A percentile compares a stretch with the other conserved stretches of the same genome.
phyloP scores from a whole-genome alignment of 805 yeast genomes.

The Wickerhamiella sergipiensis region DNA sequence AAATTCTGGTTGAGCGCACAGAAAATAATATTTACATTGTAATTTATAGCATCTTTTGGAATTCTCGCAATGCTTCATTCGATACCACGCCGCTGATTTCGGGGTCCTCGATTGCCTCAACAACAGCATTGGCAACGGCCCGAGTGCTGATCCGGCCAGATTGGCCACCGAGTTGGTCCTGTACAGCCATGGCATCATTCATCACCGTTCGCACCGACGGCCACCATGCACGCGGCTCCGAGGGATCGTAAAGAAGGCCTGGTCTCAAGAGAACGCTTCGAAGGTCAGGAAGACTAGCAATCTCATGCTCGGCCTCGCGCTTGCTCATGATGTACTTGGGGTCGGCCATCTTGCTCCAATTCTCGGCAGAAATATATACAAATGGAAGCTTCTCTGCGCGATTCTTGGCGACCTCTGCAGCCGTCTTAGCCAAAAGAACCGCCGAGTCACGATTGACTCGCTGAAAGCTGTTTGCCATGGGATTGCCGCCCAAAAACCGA shows the following conservation, averaged over 20 bases:
- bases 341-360: slow-evolving; percentile 54
- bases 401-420: neutral
- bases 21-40: neutral
- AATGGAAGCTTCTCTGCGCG: slow-evolving; percentile 25
- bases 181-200: slow-evolving; percentile 32
- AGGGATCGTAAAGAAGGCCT: slow-evolving; percentile 65
- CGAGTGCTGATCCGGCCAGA: slow-evolving; percentile 37
- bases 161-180: slow-evolving; percentile 30
- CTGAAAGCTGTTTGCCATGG: slow-evolving; percentile 36
- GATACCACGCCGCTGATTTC: slow-evolving; percentile 43
- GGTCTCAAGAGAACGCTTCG: slow-evolving; percentile 63
- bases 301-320: slow-evolving; percentile 51
- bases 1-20: neutral
- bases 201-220: slow-evolving; percentile 29
- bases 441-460: slow-evolving; percentile 62
- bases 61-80: slow-evolving; percentile 31
- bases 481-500: slow-evolving; percentile 40
- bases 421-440: slow-evolving; percentile 43
- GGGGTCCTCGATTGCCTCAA: slow-evolving; percentile 40
- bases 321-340: slow-evolving; percentile 61
- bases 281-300: slow-evolving; percentile 33
- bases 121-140: slow-evolving; percentile 45
- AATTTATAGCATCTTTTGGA: slow-evolving; percentile 5
- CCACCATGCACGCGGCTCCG: slow-evolving; percentile 6
- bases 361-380: slow-evolving; percentile 73